phyloP scores from a whole-genome alignment of 768 basidiomycete species.

The Phlebiopsis gigantea region DNA sequence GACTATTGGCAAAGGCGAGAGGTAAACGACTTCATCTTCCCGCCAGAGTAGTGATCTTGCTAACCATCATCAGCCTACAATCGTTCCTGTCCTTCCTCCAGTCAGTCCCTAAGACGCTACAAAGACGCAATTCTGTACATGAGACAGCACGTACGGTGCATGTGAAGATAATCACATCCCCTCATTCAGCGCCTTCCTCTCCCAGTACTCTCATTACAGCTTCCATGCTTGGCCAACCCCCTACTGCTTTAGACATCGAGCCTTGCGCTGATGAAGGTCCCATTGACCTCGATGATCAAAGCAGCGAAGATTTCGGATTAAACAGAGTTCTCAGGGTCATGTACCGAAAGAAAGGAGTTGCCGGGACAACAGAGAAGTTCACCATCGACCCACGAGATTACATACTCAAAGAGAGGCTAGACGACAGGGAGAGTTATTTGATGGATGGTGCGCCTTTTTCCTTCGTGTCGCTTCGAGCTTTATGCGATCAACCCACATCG shows the following conservation, averaged over 20 bases:
- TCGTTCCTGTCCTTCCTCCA: constrained; percentile 3
- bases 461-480: too few species aligned
- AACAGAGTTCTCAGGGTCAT: background rate
- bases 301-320: constrained; percentile 11
- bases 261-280: background rate
- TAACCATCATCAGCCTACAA: background rate
- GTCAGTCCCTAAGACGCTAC: background rate
- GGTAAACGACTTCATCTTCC: constrained; percentile 5
- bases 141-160: too few species aligned
- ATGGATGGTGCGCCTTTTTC: constrained; percentile 51
- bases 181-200: constrained; percentile 22
- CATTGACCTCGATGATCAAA: constrained; percentile 22
- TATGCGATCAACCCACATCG: background rate
- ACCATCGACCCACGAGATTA: constrained; percentile 21
- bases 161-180: constrained; percentile 17
- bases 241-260: constrained; percentile 11
- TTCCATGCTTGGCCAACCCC: constrained; percentile 32
- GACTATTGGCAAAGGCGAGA: constrained; percentile 7
- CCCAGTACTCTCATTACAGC: constrained; percentile 18
- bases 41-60: background rate
- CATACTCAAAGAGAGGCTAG: constrained; percentile 52
- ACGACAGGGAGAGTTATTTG: constrained; percentile 42
- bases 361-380: constrained; percentile 1
- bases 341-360: background rate
- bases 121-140: background rate